Evolutionary conservation across 257 asterid species (phyloP).

Genomic region (Salvia miltiorrhiza): DNA sequence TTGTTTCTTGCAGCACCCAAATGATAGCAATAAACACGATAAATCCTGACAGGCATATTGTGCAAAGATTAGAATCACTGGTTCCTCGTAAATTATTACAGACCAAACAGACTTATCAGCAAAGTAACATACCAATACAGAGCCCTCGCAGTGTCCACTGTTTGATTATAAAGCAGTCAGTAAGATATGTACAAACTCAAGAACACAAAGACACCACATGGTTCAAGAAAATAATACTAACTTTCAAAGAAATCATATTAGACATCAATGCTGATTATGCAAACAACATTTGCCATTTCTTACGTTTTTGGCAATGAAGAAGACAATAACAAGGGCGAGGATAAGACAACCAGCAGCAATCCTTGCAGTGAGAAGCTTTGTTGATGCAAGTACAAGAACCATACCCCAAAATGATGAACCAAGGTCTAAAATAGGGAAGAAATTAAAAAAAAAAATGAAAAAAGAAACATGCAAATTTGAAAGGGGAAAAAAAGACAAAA

Average conservation of each 20-base stretch:
- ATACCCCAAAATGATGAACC: constrained; percentile 98
- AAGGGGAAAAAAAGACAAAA: constrained; percentile 1
- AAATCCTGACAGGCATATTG: constrained; percentile 55
- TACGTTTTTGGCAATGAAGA: constrained; percentile 87
- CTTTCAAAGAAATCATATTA: background rate
- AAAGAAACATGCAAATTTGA: background rate
- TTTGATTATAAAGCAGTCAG: constrained; percentile 27
- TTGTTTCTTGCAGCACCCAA: constrained; percentile 82
- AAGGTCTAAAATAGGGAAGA: constrained; percentile 50
- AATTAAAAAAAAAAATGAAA: background rate
- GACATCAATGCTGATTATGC: background rate
- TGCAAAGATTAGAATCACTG: constrained; percentile 10
- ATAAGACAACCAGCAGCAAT: constrained; percentile 91
- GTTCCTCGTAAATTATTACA: constrained; percentile 2
- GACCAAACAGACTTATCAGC: background rate
- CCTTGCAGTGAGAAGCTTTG: constrained; percentile 66
- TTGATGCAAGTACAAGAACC: constrained; percentile 84
- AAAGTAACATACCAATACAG: constrained; percentile 70
- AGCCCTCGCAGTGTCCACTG: constrained; percentile 98
- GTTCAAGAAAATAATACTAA: background rate
- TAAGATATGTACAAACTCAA: background rate
- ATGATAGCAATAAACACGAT: constrained; percentile 72
- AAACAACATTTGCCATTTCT: constrained; percentile 23
- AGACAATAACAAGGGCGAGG: constrained; percentile 70
- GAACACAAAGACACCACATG: background rate